Percentiles rank a stretch among this genome's conserved stretches.
phyloP scores from a whole-genome alignment of 352 stramenopile species.

The Pythium grandisporangium region DNA sequence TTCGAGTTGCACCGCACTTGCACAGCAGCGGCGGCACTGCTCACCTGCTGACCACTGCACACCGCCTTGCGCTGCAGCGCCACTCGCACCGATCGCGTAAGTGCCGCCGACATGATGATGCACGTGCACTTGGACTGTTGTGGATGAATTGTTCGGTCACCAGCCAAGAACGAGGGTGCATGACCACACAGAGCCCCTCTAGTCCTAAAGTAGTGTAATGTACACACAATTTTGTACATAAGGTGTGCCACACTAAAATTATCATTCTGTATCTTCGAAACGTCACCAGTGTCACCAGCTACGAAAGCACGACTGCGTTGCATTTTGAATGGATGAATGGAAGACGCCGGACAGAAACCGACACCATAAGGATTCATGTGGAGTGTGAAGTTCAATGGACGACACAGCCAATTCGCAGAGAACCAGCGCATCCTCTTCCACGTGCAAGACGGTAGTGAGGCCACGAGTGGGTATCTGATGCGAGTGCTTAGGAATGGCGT shows the following conservation, averaged over 20 bases:
- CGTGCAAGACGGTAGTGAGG: slow-evolving; percentile 13
- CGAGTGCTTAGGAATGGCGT: slow-evolving; percentile 18
- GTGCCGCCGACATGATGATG: slow-evolving; percentile 24
- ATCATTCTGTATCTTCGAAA: too few species aligned
- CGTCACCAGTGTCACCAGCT: too few species aligned
- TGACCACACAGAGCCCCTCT: slow-evolving; percentile 1
- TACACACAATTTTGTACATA: too few species aligned
- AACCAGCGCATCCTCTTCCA: slow-evolving; percentile 44
- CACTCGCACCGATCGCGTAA: slow-evolving; percentile 40
- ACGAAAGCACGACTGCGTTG: too few species aligned
- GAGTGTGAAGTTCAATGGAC: slow-evolving; percentile 28
- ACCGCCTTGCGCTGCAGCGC: slow-evolving; percentile 14
- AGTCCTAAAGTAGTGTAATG: too few species aligned
- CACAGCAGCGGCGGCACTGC: not conserved
- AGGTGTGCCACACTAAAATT: slow-evolving; percentile 5
- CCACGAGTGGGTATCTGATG: slow-evolving; percentile 16
- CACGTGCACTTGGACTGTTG: not conserved
- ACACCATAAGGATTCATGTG: slow-evolving; percentile 36
- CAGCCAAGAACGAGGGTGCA: slow-evolving; percentile 12
- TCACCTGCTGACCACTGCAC: slow-evolving; percentile 5
- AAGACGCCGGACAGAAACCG: too few species aligned
- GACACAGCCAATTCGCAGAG: slow-evolving; percentile 19
- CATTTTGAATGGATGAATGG: too few species aligned
- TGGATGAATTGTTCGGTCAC: slow-evolving; percentile 11
- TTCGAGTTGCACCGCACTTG: slow-evolving; percentile 8